Evolutionary conservation across 129 eudicot genomes (phyloP), one percentile per base, ranked within the genome.

Genomic region (Tagetes patula): DNA sequence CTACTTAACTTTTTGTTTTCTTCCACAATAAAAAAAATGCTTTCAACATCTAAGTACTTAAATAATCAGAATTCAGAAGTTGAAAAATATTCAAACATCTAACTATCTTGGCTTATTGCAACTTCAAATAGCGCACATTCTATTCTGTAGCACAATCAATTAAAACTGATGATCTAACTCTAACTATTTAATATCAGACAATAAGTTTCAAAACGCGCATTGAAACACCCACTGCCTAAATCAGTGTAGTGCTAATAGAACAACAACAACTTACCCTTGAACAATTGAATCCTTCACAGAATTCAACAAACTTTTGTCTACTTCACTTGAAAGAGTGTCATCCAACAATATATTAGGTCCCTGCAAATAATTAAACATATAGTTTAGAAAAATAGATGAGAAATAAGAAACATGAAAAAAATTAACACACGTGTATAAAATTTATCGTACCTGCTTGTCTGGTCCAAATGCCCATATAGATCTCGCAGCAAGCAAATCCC

Each of bases 391-490:
- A 71, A 82, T 0, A 42, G 62, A 65, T 14, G 27, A 53, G 55
- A 49, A 32, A 53, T 64, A 5, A 34, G 27, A 5, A 39, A 50
- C 27, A n/a, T 9, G 47, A 3, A 60, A 46, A 46, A 55, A 66
- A 12, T 2, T 38, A 54, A n/a, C 48, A 49, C 2, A 60, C n/a
- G 8, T 27, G 10, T 63, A 1, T n/a, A 13, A 73, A 37, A 11
- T 61, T 41, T 59, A 67, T 33, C 5, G 66, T 70, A 90, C 99
- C 99, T 95, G 97, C 56, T 91, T 95, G 67, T 91, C 96, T 13
- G 99, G 99, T 68, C 99, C 99, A 86, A 95, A 90, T 33, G 99
- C 99, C 97, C 99, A 95, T 67, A 95, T 87, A 41, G 97, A 88
- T 68, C 97, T 86, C 33, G 99, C 97, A 88, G 99, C 99, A 78